Base-by-base conservation (phyloP, 768 basidiomycete species). In the Lanmaoa pseudosensibilis region DNA sequence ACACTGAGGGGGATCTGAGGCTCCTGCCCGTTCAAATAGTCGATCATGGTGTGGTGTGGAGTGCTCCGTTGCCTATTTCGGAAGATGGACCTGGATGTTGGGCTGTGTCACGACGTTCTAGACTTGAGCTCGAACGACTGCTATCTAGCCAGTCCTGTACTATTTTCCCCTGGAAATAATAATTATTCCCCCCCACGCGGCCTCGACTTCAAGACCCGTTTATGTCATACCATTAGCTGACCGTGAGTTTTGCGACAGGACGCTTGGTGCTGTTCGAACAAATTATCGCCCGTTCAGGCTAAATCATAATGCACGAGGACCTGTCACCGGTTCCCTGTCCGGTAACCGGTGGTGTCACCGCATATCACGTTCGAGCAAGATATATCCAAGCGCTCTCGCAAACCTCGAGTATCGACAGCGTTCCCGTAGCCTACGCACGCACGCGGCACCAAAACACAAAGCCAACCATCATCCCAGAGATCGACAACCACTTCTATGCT, bases 1-100 rank as follows among this genome's bases (percentile, higher is more conserved):
- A 50, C 61, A 59, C 47, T 25, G 50, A 37, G 27, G 40, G 47
- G 50, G 48, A 46, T 38, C 30, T 36, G 55, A 41, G 18, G n/a
- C n/a, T n/a, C n/a, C 36, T 27, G 46, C 18, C 41, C 54, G 55
- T 60, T 68, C 48, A 70, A 72, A 68, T 72, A 70, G 57, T 68
- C 57, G 60, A 60, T 69, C 66, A 69, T 59, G 7, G 53, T 56
- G 59, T 27, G 38, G 50, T 30, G 58, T 44, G 51, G 68, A 60
- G 54, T 46, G 36, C 46, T 59, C 59, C 53, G 18, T 56, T 69
- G 36, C 69, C 69, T 61, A 37, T 54, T 72, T 72, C 12, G 54
- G 70, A 55, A 8, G 12, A 39, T 15, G 57, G 56, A 52, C 67
- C 64, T 56, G 47, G 56, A 57, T 25, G 46, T 46, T 23, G 34